These are phyloP conservation scores for Meyerozyma smithsonii DNA, from an alignment of 1,139 yeast genomes.

Conservation along the genomic window DNA sequence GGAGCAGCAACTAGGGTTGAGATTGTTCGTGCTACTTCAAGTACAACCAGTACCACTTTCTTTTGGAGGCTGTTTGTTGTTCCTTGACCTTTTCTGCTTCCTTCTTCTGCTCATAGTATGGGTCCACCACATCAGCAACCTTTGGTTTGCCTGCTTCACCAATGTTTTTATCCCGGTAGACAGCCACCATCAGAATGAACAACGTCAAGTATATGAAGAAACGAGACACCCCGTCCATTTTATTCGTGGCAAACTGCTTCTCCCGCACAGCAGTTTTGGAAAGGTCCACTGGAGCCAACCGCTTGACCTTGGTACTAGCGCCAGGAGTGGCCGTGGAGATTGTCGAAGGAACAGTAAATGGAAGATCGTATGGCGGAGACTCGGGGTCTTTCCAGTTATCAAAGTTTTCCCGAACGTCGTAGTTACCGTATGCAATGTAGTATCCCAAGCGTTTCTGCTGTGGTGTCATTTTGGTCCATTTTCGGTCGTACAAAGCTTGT, in stretches of 20 bases:
- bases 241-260: slow-evolving; percentile 46
- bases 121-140: slow-evolving; percentile 35
- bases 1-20: too few relatives aligned
- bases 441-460: slow-evolving; percentile 49
- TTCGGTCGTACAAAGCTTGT: slow-evolving; percentile 45
- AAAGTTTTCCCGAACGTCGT: slow-evolving; percentile 61
- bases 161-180: slow-evolving; percentile 45
- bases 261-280: slow-evolving; percentile 43
- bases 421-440: slow-evolving; percentile 57
- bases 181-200: slow-evolving; percentile 38
- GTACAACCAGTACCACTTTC: slow-evolving; percentile 45
- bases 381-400: slow-evolving; percentile 35
- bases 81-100: slow-evolving; percentile 12
- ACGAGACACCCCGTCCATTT: slow-evolving; percentile 53
- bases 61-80: slow-evolving; percentile 13
- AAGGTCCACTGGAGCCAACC: slow-evolving; percentile 41
- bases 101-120: slow-evolving; percentile 27
- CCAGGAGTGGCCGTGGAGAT: slow-evolving; percentile 19
- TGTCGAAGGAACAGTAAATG: slow-evolving; percentile 44
- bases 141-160: slow-evolving; percentile 47
- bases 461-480: slow-evolving; percentile 44
- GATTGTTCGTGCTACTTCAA: too few relatives aligned
- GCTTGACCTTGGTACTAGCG: slow-evolving; percentile 20
- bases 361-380: slow-evolving; percentile 48
- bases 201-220: slow-evolving; percentile 44